phyloP scores from a whole-genome alignment of 495 filamentous ascomycete genomes.

The Penicillium desertorum region DNA sequence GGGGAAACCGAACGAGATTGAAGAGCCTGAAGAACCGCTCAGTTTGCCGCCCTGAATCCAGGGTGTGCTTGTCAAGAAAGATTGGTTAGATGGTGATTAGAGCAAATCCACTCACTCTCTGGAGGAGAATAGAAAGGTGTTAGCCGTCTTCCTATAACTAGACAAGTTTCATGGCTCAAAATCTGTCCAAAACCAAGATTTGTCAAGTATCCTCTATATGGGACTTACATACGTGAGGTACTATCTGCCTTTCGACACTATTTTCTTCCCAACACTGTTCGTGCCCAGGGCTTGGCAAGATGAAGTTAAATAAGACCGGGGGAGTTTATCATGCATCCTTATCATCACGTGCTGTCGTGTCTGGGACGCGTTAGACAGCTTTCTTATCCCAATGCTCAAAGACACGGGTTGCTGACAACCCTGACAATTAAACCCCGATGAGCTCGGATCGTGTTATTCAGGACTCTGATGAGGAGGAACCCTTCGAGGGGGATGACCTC shows the following conservation, averaged over 20 bases:
- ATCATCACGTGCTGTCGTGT: constrained; percentile 42
- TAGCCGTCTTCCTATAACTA: no score
- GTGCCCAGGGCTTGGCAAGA: no score
- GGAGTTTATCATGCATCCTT: constrained; percentile 15
- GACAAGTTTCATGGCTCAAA: no score
- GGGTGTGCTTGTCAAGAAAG: constrained; percentile 31
- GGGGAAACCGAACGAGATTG: constrained; percentile 28
- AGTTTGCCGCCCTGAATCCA: constrained; percentile 25
- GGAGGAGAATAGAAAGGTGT: no score
- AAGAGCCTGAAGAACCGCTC: constrained; percentile 20
- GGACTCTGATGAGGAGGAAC: constrained; percentile 53
- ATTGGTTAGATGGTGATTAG: background rate
- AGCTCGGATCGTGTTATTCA: constrained; percentile 44
- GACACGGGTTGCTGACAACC: background rate
- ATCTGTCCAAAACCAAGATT: no score
- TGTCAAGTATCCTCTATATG: no score
- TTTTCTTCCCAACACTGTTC: no score
- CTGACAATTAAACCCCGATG: constrained; percentile 24
- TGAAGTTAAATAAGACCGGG: background rate
- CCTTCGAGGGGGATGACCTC: constrained; percentile 31
- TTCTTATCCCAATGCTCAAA: constrained; percentile 6
- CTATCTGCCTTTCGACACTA: no score
- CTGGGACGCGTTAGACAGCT: constrained; percentile 31
- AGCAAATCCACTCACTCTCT: no score
- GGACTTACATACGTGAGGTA: no score